These are phyloP conservation scores for Auricularia cornea DNA, from an alignment of 768 basidiomycete genomes.

Conservation along the genomic window DNA sequence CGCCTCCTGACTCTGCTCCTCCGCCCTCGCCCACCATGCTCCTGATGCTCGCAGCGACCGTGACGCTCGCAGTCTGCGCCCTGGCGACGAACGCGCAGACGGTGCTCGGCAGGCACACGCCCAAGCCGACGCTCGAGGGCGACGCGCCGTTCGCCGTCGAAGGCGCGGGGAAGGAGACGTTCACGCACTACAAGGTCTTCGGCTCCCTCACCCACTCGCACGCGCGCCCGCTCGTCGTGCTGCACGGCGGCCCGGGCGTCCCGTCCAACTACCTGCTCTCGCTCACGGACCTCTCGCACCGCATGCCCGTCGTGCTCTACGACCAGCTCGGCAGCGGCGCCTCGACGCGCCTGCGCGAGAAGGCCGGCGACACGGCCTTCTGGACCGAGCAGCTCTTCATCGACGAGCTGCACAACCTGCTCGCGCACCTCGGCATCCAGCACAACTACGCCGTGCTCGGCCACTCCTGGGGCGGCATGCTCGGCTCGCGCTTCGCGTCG, in stretches of 20 bases:
- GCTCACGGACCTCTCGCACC: constrained; percentile 29
- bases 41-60: too few relatives aligned
- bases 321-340: constrained; percentile 44
- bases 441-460: constrained; percentile 38
- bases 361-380: constrained; percentile 30
- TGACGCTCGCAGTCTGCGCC: too few relatives aligned
- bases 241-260: constrained; percentile 45
- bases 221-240: constrained; percentile 27
- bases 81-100: too few relatives aligned
- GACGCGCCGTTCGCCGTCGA: not conserved
- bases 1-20: too few relatives aligned
- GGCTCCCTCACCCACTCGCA: not conserved
- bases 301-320: constrained; percentile 43
- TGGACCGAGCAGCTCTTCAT: constrained; percentile 44
- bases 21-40: too few relatives aligned
- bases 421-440: constrained; percentile 33
- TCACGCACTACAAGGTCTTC: constrained; percentile 6
- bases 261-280: constrained; percentile 34
- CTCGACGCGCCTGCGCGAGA: constrained; percentile 36
- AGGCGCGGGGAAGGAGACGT: constrained; percentile 1
- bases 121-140: not conserved
- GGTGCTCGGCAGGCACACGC: not conserved
- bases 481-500: constrained; percentile 34
- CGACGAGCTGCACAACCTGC: constrained; percentile 42
- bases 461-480: constrained; percentile 38